Conservation (phyloP, 1,284 basidiomycete genomes). For the Ceratobasidium sp. region DNA sequence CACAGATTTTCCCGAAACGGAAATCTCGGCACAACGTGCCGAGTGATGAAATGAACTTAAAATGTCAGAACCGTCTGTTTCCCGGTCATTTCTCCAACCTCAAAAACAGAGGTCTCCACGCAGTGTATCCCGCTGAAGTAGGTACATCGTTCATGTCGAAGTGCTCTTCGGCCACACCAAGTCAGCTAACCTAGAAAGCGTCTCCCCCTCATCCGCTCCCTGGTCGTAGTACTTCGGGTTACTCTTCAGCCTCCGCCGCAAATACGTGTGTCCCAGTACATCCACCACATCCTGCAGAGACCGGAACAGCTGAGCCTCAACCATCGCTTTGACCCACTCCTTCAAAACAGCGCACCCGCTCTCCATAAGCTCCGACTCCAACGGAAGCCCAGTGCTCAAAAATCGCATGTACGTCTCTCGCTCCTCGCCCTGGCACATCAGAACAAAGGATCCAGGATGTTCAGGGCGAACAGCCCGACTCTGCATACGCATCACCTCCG, state of each 20-base stretch:
- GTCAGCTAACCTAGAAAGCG: slow-evolving; percentile 78
- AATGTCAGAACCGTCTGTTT: too few relatives aligned
- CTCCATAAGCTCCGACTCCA: slow-evolving; percentile 83
- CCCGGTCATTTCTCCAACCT: too few relatives aligned
- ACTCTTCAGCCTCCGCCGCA: slow-evolving; percentile 72
- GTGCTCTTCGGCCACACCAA: slow-evolving; percentile 51
- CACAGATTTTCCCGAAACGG: too few relatives aligned
- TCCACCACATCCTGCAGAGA: slow-evolving; percentile 79
- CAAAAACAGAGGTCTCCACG: too few relatives aligned
- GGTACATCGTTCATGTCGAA: neutral
- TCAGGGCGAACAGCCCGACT: slow-evolving; percentile 78
- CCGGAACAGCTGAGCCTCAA: slow-evolving; percentile 57
- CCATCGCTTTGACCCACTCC: slow-evolving; percentile 63
- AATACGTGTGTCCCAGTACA: slow-evolving; percentile 82
- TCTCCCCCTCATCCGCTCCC: slow-evolving; percentile 59
- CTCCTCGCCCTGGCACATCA: slow-evolving; percentile 89
- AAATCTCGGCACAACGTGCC: too few relatives aligned
- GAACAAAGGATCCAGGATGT: slow-evolving; percentile 73
- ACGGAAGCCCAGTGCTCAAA: slow-evolving; percentile 84
- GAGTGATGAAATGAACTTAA: too few relatives aligned
- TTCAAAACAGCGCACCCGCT: slow-evolving; percentile 58
- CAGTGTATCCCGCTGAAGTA: too few relatives aligned
- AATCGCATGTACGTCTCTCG: slow-evolving; percentile 82
- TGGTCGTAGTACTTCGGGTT: slow-evolving; percentile 91
- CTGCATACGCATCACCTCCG: slow-evolving; percentile 92